Base-by-base conservation (phyloP, 345 rosid genomes). In the Eutrema heterophyllum region DNA sequence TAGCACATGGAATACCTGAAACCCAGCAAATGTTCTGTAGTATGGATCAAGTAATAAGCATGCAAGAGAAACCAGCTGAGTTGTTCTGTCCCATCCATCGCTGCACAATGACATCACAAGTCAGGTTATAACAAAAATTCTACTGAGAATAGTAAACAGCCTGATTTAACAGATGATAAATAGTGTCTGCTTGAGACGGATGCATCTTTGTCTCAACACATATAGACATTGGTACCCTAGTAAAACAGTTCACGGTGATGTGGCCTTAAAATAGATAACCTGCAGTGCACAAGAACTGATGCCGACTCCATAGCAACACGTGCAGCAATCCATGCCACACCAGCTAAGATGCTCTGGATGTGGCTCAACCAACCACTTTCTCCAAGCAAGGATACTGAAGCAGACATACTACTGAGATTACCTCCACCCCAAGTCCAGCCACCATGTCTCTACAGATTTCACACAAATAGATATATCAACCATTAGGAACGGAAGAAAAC, bases 61-160 rank as follows among this genome's bases (percentile, higher is more conserved):
- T 59, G 99, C 96, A 40, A 96, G 94, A 77, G 99, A 80, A 83
- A 90, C 89, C 85, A 95, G 76, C 83, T 95, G 99, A 56, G 90
- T 86, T 68, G 99, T 96, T 88, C 99, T 87, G 82, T 96, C 99
- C 99, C 99, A 96, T 66, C 99, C 99, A 80, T 96, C 99, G 75
- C 99, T 96, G 79, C 79, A 83, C 54, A 75, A 41, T 45, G 51
- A 53, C 71, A 76, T 26, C 38, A 64, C 71, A 64, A 56, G 38
- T 38, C 67, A 40, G 55, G 49, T 15, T 43, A 62, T 44, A 54
- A 62, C 16, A 38, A 69, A 68, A 53, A 59, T n/a, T 41, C 8
- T 61, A 52, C 74, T 52, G 53, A 15, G 30, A 75, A 52, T 44
- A 35, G 64, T 36, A 35, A 51, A 69, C 43, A 4, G 48, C 15